A percentile compares a stretch with the other conserved stretches of the same genome.
These are phyloP conservation scores for Vigna nakashimae DNA, from an alignment of 306 rosid species.

Conservation along the genomic window DNA sequence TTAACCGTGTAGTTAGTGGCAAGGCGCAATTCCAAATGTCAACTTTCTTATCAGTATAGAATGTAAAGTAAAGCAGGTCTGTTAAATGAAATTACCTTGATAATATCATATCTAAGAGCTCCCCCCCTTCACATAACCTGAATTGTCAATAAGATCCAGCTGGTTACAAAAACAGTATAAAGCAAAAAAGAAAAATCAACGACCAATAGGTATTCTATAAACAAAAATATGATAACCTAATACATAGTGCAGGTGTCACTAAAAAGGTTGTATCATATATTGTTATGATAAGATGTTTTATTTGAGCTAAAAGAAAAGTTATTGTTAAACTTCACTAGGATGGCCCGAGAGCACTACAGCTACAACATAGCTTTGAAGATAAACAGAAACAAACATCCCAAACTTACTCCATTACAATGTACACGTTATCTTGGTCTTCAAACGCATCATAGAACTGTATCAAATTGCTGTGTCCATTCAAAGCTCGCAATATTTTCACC, in stretches of 20 bases:
- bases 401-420: constrained; percentile 99
- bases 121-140: constrained; percentile 99
- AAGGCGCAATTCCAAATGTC: constrained; percentile 33
- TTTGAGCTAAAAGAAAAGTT: not conserved
- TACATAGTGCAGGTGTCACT: constrained; percentile 7
- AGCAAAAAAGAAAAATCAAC: not conserved
- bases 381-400: constrained; percentile 34
- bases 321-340: constrained; percentile 14
- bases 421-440: constrained; percentile 97
- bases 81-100: constrained; percentile 70
- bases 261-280: not conserved
- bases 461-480: constrained; percentile 89
- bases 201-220: constrained; percentile 23
- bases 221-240: not conserved
- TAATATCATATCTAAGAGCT: constrained; percentile 94
- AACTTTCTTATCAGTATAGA: not conserved
- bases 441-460: constrained; percentile 90
- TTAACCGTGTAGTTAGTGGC: constrained; percentile 37
- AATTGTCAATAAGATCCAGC: constrained; percentile 44
- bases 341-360: constrained; percentile 16
- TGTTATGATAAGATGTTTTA: constrained; percentile 6
- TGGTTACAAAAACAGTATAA: constrained; percentile 4
- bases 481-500: constrained; percentile 92
- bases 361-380: constrained; percentile 19
- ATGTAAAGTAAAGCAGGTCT: constrained; percentile 11